Evolutionary conservation across 805 yeast genomes (phyloP).

Genomic region (Lipomyces japonicus): DNA sequence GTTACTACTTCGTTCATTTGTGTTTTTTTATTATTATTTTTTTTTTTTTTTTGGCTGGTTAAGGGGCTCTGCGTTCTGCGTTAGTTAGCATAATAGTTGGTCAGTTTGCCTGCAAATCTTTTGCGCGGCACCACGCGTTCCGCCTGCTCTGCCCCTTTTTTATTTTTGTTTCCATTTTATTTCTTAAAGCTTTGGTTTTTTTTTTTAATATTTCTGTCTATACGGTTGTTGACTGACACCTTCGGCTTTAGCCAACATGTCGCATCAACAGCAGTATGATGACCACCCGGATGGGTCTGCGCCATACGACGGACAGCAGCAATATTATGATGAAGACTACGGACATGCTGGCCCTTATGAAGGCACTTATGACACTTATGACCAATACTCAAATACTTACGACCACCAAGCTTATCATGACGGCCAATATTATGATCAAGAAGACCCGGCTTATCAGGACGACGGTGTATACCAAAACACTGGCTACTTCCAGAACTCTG

Average conservation of each 20-base stretch:
- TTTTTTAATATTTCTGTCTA: neutral
- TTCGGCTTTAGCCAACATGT: no score
- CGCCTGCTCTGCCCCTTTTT: neutral
- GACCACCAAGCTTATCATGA: constrained; percentile 41
- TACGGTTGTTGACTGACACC: no score
- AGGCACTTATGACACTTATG: constrained; percentile 38
- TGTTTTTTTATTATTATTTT: neutral
- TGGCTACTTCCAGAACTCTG: constrained; percentile 28
- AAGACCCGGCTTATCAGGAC: constrained; percentile 27
- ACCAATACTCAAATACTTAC: constrained; percentile 39
- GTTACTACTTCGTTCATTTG: neutral
- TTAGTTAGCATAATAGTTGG: neutral
- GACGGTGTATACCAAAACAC: constrained; percentile 21
- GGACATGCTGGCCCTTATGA: constrained; percentile 13
- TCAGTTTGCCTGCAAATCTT: neutral
- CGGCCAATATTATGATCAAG: constrained; percentile 38
- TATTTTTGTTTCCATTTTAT: neutral
- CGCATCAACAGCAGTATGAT: constrained; percentile 31
- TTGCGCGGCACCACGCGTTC: no score
- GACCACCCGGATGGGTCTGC: constrained; percentile 19
- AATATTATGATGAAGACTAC: constrained; percentile 32
- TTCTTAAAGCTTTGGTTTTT: neutral
- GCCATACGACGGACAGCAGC: constrained; percentile 31
- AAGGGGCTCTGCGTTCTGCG: constrained; percentile 7
- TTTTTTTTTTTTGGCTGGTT: constrained; percentile 1